A percentile compares a stretch with the other conserved stretches of the same genome.
These are phyloP conservation scores for Allium fistulosum DNA, from an alignment of 106 monocot genomes.

Conservation along the genomic window DNA sequence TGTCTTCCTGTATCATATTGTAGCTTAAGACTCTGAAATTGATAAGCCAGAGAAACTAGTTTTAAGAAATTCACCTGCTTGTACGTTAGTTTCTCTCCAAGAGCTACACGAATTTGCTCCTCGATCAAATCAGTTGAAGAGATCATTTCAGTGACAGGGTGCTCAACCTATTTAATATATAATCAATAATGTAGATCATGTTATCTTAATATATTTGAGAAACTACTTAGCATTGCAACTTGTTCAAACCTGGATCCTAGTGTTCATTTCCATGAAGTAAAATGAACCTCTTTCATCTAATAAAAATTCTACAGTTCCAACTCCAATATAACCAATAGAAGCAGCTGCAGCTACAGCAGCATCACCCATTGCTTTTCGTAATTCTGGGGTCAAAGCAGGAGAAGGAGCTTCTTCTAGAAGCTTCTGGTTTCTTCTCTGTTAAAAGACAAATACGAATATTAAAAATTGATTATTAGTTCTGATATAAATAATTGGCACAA, in stretches of 20 bases:
- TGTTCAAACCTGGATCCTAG: conserved; percentile 84
- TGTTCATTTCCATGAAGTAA: conserved; percentile 99
- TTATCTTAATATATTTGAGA: not conserved
- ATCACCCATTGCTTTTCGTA: conserved; percentile 95
- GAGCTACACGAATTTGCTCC: conserved; percentile 89
- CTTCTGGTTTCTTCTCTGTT: conserved; percentile 91
- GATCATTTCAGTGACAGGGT: conserved; percentile 97
- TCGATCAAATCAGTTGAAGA: conserved; percentile 93
- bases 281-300: conserved; percentile 84
- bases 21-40: not conserved
- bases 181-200: not conserved
- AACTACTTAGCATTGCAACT: not conserved
- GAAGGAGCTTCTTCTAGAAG: conserved; percentile 96
- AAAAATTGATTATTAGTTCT: not conserved
- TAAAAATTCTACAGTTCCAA: conserved; percentile 94
- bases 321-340: conserved; percentile 91
- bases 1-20: conserved; percentile 59
- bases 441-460: conserved; percentile 1
- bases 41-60: too few species aligned
- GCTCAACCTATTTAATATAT: conserved; percentile 51
- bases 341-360: conserved; percentile 96
- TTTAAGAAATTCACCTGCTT: conserved; percentile 48
- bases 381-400: conserved; percentile 80
- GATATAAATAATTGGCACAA: too few species aligned
- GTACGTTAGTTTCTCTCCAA: conserved; percentile 69